Evolutionary conservation across 176 grass and related monocot species (phyloP).

Genomic region (Cenchrus americanus): DNA sequence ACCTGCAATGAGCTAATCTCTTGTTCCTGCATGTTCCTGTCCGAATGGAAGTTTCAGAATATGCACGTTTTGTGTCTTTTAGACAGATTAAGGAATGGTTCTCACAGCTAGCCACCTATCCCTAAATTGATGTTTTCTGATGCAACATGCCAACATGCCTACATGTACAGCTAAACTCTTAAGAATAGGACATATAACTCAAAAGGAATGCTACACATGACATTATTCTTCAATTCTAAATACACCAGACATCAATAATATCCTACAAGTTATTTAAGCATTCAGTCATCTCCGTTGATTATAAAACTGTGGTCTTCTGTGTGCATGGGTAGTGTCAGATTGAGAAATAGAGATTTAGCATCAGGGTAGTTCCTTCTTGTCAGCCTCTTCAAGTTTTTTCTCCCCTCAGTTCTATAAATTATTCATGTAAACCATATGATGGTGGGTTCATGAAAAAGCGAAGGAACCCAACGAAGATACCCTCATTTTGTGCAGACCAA

Average conservation of each 20-base stretch:
- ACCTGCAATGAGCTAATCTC: neutral
- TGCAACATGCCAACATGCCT: conserved; percentile 42
- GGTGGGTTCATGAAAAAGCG: neutral
- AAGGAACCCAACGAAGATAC: neutral
- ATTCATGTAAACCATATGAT: conserved; percentile 9
- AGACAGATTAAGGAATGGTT: conserved; percentile 20
- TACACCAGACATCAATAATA: conserved; percentile 42
- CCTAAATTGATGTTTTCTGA: conserved; percentile 25
- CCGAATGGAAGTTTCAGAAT: conserved; percentile 26
- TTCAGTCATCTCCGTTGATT: conserved; percentile 47
- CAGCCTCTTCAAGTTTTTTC: conserved; percentile 55
- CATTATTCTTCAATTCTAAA: conserved; percentile 44
- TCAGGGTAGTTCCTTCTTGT: conserved; percentile 16
- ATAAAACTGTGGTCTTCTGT: conserved; percentile 11
- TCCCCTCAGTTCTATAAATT: conserved; percentile 50
- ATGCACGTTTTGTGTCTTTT: conserved; percentile 4
- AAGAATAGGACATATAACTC: conserved; percentile 24
- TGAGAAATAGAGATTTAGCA: conserved; percentile 20
- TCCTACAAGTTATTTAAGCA: conserved; percentile 39
- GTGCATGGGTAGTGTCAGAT: conserved; percentile 30
- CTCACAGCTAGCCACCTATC: conserved; percentile 14
- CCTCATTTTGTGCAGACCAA: too few relatives aligned
- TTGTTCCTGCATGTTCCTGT: neutral
- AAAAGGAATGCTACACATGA: conserved; percentile 44
- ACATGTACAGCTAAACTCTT: conserved; percentile 27